Base-by-base conservation (phyloP, 2,329 filamentous ascomycete species). In the Claviceps maximensis region DNA sequence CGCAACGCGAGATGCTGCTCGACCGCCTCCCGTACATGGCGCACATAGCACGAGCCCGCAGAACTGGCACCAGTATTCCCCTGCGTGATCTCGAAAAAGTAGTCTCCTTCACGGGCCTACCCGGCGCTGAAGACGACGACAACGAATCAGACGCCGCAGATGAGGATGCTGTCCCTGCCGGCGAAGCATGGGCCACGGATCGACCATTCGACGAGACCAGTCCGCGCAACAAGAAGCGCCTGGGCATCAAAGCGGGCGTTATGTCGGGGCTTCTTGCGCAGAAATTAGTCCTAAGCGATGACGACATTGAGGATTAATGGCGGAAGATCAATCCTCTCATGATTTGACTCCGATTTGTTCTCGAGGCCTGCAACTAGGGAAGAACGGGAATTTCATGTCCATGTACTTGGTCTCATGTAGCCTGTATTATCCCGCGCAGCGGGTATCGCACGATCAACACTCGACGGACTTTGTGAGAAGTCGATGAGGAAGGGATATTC, bases 1-100 rank as follows among this genome's bases (percentile, higher is more conserved):
- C 84, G 4, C 82, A 83, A 38, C 77, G 76, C 44, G 87, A 91
- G 65, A 77, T 93, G 72, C 69, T 96, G 0, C 78, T 96, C 25
- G 88, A 97, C 58, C 82, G 89, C 9, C 75, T 98, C 0, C 93
- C 93, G 0, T 97, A 95, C 66, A 82, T 93, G 74, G 76, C 83
- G 1, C 76, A 80, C 50, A 87, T 96, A 62, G 67, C 71, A 2
- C 71, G 75, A 17, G 63, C 68, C 33, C 63, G 69, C 57, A 70
- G 69, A 58, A 65, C 68, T 59, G 56, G 65, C 3, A 56, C 66
- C 6, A 2, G 21, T 61, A 61, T 71, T 55, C 67, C 70, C n/a
- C 67, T 77, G 2, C 74, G 72, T 50, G 80, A 84, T 21, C 73
- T 90, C 9, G 81, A 85, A 53, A 83, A 78, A 60, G 77, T 94